phyloP scores from a whole-genome alignment of 768 basidiomycete genomes.

The Phaffia australis region DNA sequence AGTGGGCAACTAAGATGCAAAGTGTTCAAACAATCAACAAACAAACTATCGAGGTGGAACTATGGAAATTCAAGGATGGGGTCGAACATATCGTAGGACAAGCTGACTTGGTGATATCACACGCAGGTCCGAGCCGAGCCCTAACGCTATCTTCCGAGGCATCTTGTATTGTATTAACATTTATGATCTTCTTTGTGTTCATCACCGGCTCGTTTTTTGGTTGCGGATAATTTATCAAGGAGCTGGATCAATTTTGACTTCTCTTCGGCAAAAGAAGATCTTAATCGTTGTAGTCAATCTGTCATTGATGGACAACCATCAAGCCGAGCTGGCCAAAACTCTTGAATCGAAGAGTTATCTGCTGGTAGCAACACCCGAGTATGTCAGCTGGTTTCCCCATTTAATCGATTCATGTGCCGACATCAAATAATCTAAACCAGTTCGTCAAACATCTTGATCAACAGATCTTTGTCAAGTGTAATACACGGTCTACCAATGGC shows the following conservation, averaged over 20 bases:
- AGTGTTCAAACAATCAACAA: conserved; percentile 27
- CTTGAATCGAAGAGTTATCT: conserved; percentile 53
- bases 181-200: not conserved
- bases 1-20: conserved; percentile 32
- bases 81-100: conserved; percentile 53
- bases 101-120: conserved; percentile 76
- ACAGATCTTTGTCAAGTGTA: no score
- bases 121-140: conserved; percentile 59
- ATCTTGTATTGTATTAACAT: not conserved
- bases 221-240: conserved; percentile 44
- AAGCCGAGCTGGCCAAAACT: conserved; percentile 70
- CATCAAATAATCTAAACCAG: no score
- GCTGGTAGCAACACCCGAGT: conserved; percentile 51
- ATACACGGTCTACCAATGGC: no score
- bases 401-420: no score
- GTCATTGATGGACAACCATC: conserved; percentile 83
- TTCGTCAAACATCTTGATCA: no score
- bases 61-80: conserved; percentile 64
- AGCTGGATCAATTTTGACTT: conserved; percentile 87
- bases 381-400: conserved; percentile 34
- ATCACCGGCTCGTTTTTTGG: not conserved
- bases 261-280: conserved; percentile 58
- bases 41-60: conserved; percentile 49
- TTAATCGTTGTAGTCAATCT: conserved; percentile 84
- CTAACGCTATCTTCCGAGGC: conserved; percentile 8